These are phyloP conservation scores for Trichoderma sp. DNA, from an alignment of 2,329 filamentous ascomycete genomes.

Conservation along the genomic window DNA sequence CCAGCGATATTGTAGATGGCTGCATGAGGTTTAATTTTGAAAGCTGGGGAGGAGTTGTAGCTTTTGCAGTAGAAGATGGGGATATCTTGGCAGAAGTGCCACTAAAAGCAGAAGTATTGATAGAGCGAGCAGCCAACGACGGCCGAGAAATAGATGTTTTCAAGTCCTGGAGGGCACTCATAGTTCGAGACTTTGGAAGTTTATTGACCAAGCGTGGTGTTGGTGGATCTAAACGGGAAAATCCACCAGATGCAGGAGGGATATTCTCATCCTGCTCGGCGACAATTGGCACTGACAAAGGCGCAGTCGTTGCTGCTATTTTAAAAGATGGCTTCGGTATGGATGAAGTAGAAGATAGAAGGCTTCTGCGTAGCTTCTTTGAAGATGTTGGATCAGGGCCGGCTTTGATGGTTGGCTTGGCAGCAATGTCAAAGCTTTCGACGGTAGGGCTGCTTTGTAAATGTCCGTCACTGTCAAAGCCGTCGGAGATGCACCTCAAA, in stretches of 20 bases:
- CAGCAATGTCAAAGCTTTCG: conserved; percentile 33
- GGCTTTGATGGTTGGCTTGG: conserved; percentile 27
- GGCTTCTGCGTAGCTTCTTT: conserved; percentile 25
- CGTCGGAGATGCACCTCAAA: conserved; percentile 34
- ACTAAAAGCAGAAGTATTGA: conserved; percentile 21
- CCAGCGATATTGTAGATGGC: conserved; percentile 25
- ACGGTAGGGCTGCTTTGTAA: conserved; percentile 34
- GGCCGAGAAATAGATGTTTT: conserved; percentile 47
- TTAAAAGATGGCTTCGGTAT: conserved; percentile 22
- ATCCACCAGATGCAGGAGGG: conserved; percentile 22
- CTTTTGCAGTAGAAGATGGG: conserved; percentile 27
- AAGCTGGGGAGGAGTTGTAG: conserved; percentile 21
- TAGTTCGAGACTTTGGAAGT: conserved; percentile 48
- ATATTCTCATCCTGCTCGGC: conserved; percentile 34
- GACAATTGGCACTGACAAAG: conserved; percentile 19
- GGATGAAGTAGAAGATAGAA: conserved; percentile 22
- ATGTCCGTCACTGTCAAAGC: conserved; percentile 31
- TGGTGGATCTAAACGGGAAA: not conserved
- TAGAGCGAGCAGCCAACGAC: conserved; percentile 27
- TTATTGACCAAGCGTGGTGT: conserved; percentile 25
- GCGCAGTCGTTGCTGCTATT: conserved; percentile 23
- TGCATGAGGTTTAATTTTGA: conserved; percentile 27
- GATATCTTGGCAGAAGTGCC: conserved; percentile 26
- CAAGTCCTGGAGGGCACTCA: conserved; percentile 47
- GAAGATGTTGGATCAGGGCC: conserved; percentile 15